These are phyloP conservation scores for Metschnikowia cubensis DNA, from an alignment of 805 yeast genomes.

Conservation along the genomic window DNA sequence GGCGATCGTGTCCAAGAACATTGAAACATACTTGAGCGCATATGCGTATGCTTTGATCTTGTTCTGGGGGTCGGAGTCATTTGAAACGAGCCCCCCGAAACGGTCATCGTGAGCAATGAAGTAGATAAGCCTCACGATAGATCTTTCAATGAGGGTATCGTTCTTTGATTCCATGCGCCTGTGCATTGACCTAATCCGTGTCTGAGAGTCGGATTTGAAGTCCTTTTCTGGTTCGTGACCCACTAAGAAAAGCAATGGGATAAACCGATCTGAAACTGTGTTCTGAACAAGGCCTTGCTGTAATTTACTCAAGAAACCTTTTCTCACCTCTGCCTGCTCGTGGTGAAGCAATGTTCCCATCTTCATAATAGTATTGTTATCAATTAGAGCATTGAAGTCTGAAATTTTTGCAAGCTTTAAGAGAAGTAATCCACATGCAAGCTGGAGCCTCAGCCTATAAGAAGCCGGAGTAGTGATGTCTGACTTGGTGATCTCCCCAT, in stretches of 20 bases:
- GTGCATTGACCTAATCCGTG: conserved; percentile 69
- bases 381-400: conserved; percentile 48
- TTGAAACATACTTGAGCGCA: conserved; percentile 57
- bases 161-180: conserved; percentile 29
- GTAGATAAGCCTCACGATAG: conserved; percentile 64
- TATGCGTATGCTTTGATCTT: conserved; percentile 40
- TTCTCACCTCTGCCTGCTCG: conserved; percentile 54
- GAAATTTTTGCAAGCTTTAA: conserved; percentile 61
- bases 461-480: conserved; percentile 58
- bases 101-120: conserved; percentile 73
- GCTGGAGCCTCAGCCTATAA: conserved; percentile 58
- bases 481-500: conserved; percentile 68
- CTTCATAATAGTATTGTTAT: conserved; percentile 48
- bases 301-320: conserved; percentile 45
- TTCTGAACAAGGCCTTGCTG: conserved; percentile 50
- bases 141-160: conserved; percentile 57
- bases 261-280: conserved; percentile 57
- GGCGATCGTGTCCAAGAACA: conserved; percentile 57
- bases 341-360: conserved; percentile 65
- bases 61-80: conserved; percentile 8
- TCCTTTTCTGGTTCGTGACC: conserved; percentile 68
- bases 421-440: conserved; percentile 62
- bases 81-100: conserved; percentile 41
- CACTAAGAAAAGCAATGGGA: conserved; percentile 64
- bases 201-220: conserved; percentile 48